phyloP scores from a whole-genome alignment of 1,284 basidiomycete species.

The Volvariella volvacea region DNA sequence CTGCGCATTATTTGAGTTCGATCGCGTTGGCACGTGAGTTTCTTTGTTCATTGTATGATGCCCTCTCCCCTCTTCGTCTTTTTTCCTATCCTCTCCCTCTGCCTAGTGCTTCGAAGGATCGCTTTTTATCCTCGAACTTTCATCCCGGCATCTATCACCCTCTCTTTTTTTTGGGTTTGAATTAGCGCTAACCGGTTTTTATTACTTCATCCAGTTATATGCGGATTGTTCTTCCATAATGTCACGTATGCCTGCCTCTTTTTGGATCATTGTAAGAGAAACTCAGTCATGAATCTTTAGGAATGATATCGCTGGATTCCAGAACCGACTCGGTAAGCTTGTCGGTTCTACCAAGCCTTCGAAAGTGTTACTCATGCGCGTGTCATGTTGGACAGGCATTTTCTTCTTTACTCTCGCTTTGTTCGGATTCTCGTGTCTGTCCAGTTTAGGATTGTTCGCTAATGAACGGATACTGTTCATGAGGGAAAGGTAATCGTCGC shows the following conservation, averaged over 20 bases:
- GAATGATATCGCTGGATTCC: slow-evolving; percentile 92
- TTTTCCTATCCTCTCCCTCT: too few relatives aligned
- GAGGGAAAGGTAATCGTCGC: slow-evolving; percentile 76
- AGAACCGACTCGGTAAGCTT: slow-evolving; percentile 68
- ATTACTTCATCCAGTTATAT: slow-evolving; percentile 67
- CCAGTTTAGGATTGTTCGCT: slow-evolving; percentile 87
- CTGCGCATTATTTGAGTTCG: slow-evolving; percentile 85
- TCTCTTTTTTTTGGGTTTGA: too few relatives aligned
- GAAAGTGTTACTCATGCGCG: slow-evolving; percentile 1
- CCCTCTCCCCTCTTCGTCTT: too few relatives aligned
- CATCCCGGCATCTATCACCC: too few relatives aligned
- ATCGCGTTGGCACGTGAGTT: slow-evolving; percentile 74
- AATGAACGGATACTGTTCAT: slow-evolving; percentile 95
- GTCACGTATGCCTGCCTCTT: slow-evolving; percentile 43
- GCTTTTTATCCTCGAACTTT: too few relatives aligned
- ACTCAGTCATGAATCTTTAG: slow-evolving; percentile 27
- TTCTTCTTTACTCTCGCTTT: slow-evolving; percentile 96
- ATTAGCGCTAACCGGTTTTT: too few relatives aligned
- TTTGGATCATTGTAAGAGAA: slow-evolving; percentile 8
- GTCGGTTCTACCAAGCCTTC: background rate
- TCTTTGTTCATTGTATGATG: slow-evolving; percentile 1
- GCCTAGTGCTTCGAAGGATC: too few relatives aligned
- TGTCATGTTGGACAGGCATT: slow-evolving; percentile 45
- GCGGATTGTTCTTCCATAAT: slow-evolving; percentile 77
- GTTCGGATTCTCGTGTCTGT: slow-evolving; percentile 94